Evolutionary conservation across 208 protist species (phyloP), one percentile per base, ranked within the genome.

Genomic region (Crithidia acanthocephali): DNA sequence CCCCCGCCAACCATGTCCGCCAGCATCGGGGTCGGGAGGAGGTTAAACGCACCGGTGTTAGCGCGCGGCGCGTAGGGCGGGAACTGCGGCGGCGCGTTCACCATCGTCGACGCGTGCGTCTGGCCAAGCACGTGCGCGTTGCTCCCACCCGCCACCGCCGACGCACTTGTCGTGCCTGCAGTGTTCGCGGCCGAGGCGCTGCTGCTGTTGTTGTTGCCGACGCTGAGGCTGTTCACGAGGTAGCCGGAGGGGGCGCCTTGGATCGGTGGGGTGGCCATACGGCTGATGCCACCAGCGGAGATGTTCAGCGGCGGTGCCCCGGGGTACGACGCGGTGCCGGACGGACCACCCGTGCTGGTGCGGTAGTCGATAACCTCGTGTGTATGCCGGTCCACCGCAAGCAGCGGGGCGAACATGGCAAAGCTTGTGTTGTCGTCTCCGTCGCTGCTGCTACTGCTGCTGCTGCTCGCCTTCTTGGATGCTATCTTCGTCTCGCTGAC

Each of bases 341-440:
- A 40, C 5, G 15, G 1, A 27, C 22, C 13, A 25, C 28, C 18
- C 2, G 22, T 44, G 40, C 11, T 27, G 20, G 11, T 37, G 68
- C 75, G 67, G 68, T 76, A 73, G 79, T 76, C 76, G 67, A 80
- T 69, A 3, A 80, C 67, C 37, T 80, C 72, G 23, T 83, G 60
- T 18, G 77, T 76, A 13, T 53, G 33, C 28, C 51, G 33, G 37
- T 83, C 77, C 9, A 85, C 51, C n/a, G 42, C 63, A 48, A 85
- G 64, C 23, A 81, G 57, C 16, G 80, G 80, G 22, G 47, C 22
- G 40, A 85, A 85, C 35, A 71, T 59, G 35, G 76, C 76, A 20
- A 85, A 72, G 32, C 45, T 52, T 16, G 68, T 2, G 27, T 57
- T 52, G 47, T 37, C 37, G 45, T 51, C 52, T 0, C 45, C 57